Evolutionary conservation across 371 early-diverging fungal genomes (phyloP), one percentile per base, ranked within the genome.

Genomic region (Mucor saturninus): DNA sequence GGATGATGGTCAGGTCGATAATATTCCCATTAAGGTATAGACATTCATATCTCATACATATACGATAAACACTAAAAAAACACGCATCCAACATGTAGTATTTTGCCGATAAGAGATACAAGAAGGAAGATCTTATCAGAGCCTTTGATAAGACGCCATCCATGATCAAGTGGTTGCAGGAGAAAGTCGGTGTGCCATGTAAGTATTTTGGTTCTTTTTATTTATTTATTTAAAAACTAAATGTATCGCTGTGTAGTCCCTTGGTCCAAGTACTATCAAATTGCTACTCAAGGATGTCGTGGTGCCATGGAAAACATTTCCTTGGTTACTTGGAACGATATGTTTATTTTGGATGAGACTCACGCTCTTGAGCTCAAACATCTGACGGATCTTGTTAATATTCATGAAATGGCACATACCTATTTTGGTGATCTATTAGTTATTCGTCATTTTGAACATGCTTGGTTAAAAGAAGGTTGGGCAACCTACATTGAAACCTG

Each of bases 391-490:
- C 5, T 39, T 46, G 71, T 74, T 54, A 86, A 87, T 52, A 73
- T 87, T 10, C 88, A 87, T 57, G 88, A 87, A 70, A 84, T 86
- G 84, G 77, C 79, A 1, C 88, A 87, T 67, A 78, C 88, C 4
- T 86, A 83, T 61, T 87, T 87, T 67, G 88, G 86, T 21, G 81
- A 87, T 65, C 50, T 84, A 28, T 46, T 85, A 37, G 84, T 83
- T 10, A 83, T 84, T 35, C 68, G 83, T 50, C 83, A 85, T 69
- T 87, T 86, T 73, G 88, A 88, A 56, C 86, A 86, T 69, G 86
- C 72, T 14, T 88, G 88, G 88, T 60, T 85, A n/a, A 87, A 86
- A 72, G 88, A 86, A 71, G 75, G 79, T 28, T 87, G 86, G 86
- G 87, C 87, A 6, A 74, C 74, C 0, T 86, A 82, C 62, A 77